A percentile compares a stretch with the other conserved stretches of the same genome.
Conservation (phyloP, 2,329 filamentous ascomycete species). For the Calonectria pauciramosa region DNA sequence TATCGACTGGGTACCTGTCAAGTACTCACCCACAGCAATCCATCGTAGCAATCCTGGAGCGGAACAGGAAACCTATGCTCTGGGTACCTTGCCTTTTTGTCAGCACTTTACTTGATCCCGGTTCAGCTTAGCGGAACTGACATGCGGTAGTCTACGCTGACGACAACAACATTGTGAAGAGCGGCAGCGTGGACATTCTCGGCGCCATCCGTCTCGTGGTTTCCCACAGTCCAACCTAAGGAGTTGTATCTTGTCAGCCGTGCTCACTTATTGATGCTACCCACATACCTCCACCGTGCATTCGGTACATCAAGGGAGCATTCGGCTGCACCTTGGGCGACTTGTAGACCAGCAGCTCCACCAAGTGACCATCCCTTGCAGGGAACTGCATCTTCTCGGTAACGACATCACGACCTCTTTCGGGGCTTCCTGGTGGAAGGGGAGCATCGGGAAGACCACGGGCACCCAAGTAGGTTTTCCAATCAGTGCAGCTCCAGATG, state of each 20-base stretch:
- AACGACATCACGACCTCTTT: constrained; percentile 28
- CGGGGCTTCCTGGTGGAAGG: constrained; percentile 35
- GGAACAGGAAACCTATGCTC: constrained; percentile 40
- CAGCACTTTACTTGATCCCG: neutral
- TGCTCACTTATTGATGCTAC: neutral
- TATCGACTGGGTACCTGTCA: accelerated
- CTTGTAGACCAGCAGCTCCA: constrained; percentile 41
- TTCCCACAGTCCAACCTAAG: constrained; percentile 38
- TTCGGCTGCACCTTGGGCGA: constrained; percentile 12
- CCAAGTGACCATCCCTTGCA: constrained; percentile 31
- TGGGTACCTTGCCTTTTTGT: constrained; percentile 29
- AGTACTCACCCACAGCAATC: constrained; percentile 37
- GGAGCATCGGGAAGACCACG: constrained; percentile 33
- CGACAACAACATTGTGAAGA: constrained; percentile 35
- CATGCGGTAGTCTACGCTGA: constrained; percentile 41
- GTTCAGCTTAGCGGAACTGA: neutral
- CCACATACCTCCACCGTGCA: constrained; percentile 42
- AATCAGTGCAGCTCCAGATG: neutral
- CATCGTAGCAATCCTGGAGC: constrained; percentile 40
- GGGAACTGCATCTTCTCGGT: constrained; percentile 33
- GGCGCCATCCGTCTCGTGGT: constrained; percentile 40
- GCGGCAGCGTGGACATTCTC: constrained; percentile 41
- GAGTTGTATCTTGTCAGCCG: no score
- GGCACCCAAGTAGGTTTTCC: constrained; percentile 1
- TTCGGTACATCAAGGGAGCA: constrained; percentile 40